A percentile compares a stretch with the other conserved stretches of the same genome.
Conservation (phyloP, 805 yeast species). For the Kurtzmaniella cleridarum region DNA sequence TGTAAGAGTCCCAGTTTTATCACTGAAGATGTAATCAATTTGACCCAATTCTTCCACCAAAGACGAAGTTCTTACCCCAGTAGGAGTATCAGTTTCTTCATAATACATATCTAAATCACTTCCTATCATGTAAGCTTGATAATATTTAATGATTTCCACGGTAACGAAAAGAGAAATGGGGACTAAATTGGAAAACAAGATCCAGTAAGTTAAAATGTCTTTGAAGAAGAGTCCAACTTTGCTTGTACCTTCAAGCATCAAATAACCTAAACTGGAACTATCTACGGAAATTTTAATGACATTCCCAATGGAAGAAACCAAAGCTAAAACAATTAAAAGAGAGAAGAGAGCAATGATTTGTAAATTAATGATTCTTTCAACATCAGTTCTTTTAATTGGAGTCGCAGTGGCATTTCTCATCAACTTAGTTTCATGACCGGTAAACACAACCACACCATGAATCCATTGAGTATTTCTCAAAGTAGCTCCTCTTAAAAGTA, state of each 20-base stretch:
- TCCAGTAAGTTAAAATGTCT: conserved; percentile 92
- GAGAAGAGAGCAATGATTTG: conserved; percentile 87
- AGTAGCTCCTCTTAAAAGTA: conserved; percentile 92
- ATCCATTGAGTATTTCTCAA: conserved; percentile 93
- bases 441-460: conserved; percentile 87
- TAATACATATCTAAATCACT: conserved; percentile 93
- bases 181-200: conserved; percentile 91
- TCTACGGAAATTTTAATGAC: conserved; percentile 63
- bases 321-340: conserved; percentile 65
- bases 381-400: conserved; percentile 95
- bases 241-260: conserved; percentile 63
- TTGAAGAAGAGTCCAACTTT: conserved; percentile 70
- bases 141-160: conserved; percentile 90
- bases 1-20: conserved; percentile 95
- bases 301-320: conserved; percentile 85
- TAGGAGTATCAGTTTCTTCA: conserved; percentile 84
- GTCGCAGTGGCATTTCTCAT: conserved; percentile 99
- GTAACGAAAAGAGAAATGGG: conserved; percentile 96
- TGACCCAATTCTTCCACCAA: conserved; percentile 97
- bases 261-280: conserved; percentile 51
- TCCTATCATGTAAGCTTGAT: conserved; percentile 90
- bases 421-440: conserved; percentile 97
- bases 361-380: conserved; percentile 87
- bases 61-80: conserved; percentile 91
- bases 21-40: conserved; percentile 92